Conservation (phyloP, 345 rosid species). For the Alliaria petiolata region DNA sequence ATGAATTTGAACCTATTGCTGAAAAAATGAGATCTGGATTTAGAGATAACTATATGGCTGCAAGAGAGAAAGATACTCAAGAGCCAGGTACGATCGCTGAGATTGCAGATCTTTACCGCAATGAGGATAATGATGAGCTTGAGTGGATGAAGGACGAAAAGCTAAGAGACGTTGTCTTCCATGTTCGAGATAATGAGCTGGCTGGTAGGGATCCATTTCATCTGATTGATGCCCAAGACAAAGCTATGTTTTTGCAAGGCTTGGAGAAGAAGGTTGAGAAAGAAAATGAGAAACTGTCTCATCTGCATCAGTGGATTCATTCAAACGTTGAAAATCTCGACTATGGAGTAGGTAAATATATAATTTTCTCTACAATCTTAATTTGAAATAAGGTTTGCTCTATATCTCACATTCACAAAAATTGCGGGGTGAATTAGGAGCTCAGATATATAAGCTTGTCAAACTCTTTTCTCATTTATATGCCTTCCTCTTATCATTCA, state of each 20-base stretch:
- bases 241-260: slow-evolving; percentile 70
- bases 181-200: slow-evolving; percentile 85
- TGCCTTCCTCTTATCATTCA: slow-evolving; percentile 25
- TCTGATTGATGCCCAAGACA: slow-evolving; percentile 64
- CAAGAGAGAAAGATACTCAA: slow-evolving; percentile 53
- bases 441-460: slow-evolving; percentile 4
- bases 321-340: slow-evolving; percentile 85
- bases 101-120: slow-evolving; percentile 41
- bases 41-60: slow-evolving; percentile 61
- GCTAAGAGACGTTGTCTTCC: slow-evolving; percentile 75
- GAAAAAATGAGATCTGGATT: slow-evolving; percentile 72
- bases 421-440: background rate
- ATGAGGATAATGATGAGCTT: slow-evolving; percentile 54
- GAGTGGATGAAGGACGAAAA: slow-evolving; percentile 91
- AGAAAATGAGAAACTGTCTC: slow-evolving; percentile 65
- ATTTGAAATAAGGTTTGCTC: background rate
- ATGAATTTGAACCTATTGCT: slow-evolving; percentile 64
- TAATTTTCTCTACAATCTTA: slow-evolving; percentile 3
- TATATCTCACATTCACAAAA: background rate
- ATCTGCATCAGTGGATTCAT: slow-evolving; percentile 77
- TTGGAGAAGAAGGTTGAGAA: slow-evolving; percentile 80
- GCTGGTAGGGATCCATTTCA: slow-evolving; percentile 84
- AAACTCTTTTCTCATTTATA: background rate
- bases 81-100: slow-evolving; percentile 31
- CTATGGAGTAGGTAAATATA: slow-evolving; percentile 72